phyloP scores from a whole-genome alignment of 305 asterid genomes.

The Fraxinus paxiana region DNA sequence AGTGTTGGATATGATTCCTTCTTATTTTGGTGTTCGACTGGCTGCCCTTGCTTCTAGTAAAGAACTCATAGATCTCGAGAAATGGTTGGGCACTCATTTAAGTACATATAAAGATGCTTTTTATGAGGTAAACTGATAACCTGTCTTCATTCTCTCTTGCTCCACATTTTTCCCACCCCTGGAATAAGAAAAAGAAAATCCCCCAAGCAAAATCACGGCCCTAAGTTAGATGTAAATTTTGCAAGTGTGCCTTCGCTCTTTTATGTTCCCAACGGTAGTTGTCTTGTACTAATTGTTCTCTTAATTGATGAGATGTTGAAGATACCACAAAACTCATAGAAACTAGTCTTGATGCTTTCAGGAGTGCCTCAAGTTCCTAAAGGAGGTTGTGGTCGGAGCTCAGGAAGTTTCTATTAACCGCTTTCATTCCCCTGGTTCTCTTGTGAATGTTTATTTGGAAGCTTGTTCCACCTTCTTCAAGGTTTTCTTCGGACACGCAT shows the following conservation, averaged over 20 bases:
- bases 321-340: constrained; percentile 6
- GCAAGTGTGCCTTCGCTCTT: background rate
- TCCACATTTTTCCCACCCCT: background rate
- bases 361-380: constrained; percentile 85
- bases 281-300: constrained; percentile 6
- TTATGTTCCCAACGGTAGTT: background rate
- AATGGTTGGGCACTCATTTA: constrained; percentile 68
- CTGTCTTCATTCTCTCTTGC: background rate
- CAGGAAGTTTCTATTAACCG: constrained; percentile 58
- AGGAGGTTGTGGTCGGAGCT: constrained; percentile 58
- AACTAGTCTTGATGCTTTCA: constrained; percentile 32
- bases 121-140: constrained; percentile 52
- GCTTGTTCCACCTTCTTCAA: constrained; percentile 64
- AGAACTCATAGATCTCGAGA: constrained; percentile 76
- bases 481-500: constrained; percentile 37
- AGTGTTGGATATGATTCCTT: constrained; percentile 76
- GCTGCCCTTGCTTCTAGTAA: constrained; percentile 83
- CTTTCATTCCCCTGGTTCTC: constrained; percentile 50
- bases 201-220: background rate
- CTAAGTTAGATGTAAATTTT: background rate
- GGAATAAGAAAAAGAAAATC: background rate
- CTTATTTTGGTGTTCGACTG: constrained; percentile 62
- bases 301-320: background rate
- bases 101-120: constrained; percentile 58
- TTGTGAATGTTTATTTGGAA: constrained; percentile 57